Conservation (phyloP, 2,329 filamentous ascomycete genomes). For the Pestalotiopsis sp. region DNA sequence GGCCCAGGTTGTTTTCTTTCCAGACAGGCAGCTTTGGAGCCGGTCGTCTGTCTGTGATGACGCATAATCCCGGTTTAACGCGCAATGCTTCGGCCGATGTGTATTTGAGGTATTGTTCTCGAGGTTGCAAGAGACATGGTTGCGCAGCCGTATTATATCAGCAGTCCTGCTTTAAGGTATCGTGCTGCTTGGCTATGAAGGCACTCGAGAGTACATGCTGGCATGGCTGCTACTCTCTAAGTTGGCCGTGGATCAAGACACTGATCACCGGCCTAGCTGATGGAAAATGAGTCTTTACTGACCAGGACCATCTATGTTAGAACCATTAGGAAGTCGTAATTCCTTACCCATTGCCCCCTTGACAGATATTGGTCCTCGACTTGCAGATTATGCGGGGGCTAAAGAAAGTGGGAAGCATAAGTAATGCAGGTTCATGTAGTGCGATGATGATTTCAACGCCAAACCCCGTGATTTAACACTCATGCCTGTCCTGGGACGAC, state of each 20-base stretch:
- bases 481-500: constrained; percentile 27
- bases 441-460: constrained; percentile 6
- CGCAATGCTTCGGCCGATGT: constrained; percentile 21
- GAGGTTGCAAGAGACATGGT: background rate
- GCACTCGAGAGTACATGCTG: background rate
- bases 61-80: constrained; percentile 17
- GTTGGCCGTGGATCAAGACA: background rate
- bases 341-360: background rate
- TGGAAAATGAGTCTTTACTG: background rate
- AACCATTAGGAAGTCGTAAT: background rate
- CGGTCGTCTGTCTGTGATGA: constrained; percentile 19
- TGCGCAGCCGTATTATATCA: background rate
- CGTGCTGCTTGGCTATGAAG: background rate
- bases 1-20: constrained; percentile 17
- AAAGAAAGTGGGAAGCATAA: background rate
- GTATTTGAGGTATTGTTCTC: background rate
- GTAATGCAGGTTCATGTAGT: background rate
- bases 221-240: background rate
- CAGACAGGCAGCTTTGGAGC: constrained; percentile 18
- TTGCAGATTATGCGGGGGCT: constrained; percentile 5
- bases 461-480: constrained; percentile 31
- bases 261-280: background rate
- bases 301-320: background rate
- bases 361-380: background rate
- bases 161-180: background rate